Conservation (phyloP, 139 green algal genomes). For the Chlamydomonas sp. region DNA sequence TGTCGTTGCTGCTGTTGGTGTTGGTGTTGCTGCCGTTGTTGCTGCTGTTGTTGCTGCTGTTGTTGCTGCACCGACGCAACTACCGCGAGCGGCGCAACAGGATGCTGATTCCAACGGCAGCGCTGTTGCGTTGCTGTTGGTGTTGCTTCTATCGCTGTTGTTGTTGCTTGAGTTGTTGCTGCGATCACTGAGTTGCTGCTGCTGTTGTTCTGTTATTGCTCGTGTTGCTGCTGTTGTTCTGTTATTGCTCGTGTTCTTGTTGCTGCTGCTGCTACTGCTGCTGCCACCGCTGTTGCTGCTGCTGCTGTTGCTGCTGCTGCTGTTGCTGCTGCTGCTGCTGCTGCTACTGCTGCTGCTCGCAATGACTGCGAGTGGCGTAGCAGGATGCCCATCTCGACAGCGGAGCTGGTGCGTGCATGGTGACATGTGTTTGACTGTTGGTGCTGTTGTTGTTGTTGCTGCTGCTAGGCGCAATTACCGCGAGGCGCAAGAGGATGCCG, state of each 20-base stretch:
- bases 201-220: slow-evolving; percentile 6
- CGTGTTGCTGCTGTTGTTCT: not conserved
- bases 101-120: slow-evolving; percentile 73
- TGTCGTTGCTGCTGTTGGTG: slow-evolving; percentile 73
- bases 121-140: slow-evolving; percentile 95
- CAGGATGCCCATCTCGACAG: too few species aligned
- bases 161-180: not conserved
- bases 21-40: not conserved
- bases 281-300: too few species aligned
- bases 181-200: too few species aligned
- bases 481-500: slow-evolving; percentile 44
- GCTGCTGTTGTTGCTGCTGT: not conserved
- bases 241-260: too few species aligned
- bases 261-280: too few species aligned
- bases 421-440: too few species aligned
- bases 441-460: too few species aligned
- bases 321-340: too few species aligned
- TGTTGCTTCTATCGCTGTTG: not conserved
- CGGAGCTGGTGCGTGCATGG: too few species aligned
- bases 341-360: too few species aligned
- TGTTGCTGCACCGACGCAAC: slow-evolving; percentile 54
- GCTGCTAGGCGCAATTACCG: slow-evolving; percentile 67
- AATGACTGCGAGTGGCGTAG: too few species aligned
- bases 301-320: too few species aligned
- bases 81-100: slow-evolving; percentile 57